Percentiles rank a stretch among this genome's conserved stretches.
phyloP scores from a whole-genome alignment of 768 basidiomycete species.

The Amanita jacksonii region DNA sequence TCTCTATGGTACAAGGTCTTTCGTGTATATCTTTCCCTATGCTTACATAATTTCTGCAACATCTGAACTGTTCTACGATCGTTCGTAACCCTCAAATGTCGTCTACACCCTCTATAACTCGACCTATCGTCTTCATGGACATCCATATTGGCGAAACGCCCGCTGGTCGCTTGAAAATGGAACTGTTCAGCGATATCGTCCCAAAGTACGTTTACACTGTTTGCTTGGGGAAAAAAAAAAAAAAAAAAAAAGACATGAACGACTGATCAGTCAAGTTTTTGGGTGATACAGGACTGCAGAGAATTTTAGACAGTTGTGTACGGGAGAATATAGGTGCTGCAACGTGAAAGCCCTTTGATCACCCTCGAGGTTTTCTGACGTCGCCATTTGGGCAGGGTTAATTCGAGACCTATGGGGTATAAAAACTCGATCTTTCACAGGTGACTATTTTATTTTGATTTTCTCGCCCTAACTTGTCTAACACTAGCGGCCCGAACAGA shows the following conservation, averaged over 20 bases:
- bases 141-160: slow-evolving; percentile 94
- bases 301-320: slow-evolving; percentile 96
- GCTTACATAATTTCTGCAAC: no score
- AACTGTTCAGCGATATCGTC: slow-evolving; percentile 90
- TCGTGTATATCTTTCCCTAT: no score
- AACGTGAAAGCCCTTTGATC: background rate
- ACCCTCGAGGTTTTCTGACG: slow-evolving; percentile 8
- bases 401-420: slow-evolving; percentile 83
- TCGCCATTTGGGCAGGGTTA: slow-evolving; percentile 39
- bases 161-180: slow-evolving; percentile 93
- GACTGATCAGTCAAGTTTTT: slow-evolving; percentile 7
- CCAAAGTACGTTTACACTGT: slow-evolving; percentile 59
- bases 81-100: no score
- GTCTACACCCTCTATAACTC: slow-evolving; percentile 31
- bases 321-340: slow-evolving; percentile 83
- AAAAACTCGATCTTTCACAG: slow-evolving; percentile 89
- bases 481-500: background rate
- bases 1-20: no score
- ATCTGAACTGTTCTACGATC: no score
- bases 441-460: slow-evolving; percentile 31
- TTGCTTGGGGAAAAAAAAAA: no score
- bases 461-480: background rate
- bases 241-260: no score
- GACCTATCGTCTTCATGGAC: slow-evolving; percentile 97
- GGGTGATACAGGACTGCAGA: slow-evolving; percentile 70